Evolutionary conservation across 306 rosid genomes (phyloP).

Genomic region (Quercus aquifolioides): DNA sequence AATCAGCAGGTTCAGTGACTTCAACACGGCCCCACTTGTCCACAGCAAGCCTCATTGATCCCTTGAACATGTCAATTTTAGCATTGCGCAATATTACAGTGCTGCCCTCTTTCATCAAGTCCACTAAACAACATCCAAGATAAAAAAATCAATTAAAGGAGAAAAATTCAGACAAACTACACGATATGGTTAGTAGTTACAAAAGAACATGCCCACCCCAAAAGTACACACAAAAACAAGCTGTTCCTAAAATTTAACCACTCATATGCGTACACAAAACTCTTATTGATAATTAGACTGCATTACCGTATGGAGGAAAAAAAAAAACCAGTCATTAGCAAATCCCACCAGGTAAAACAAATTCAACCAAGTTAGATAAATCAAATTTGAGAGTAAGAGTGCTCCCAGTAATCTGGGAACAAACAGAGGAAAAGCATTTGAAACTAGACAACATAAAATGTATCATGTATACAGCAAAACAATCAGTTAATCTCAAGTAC

Average conservation of each 20-base stretch:
- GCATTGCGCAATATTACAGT: constrained; percentile 60
- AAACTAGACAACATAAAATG: no score
- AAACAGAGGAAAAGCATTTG: background rate
- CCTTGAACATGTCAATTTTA: constrained; percentile 71
- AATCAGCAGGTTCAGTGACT: constrained; percentile 51
- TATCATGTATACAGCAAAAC: no score
- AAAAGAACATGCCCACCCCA: background rate
- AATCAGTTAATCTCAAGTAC: background rate
- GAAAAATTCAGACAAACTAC: background rate
- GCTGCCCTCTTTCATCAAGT: constrained; percentile 59
- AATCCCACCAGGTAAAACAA: background rate
- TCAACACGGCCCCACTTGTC: constrained; percentile 79
- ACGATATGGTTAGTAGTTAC: background rate
- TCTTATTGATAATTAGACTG: background rate
- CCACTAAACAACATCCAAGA: constrained; percentile 46
- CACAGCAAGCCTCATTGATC: constrained; percentile 75
- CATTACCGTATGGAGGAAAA: no score
- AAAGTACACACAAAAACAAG: background rate
- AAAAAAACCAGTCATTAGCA: background rate
- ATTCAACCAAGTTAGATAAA: background rate
- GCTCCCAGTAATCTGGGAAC: background rate
- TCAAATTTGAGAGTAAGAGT: background rate
- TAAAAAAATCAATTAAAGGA: constrained; percentile 4
- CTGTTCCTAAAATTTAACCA: background rate
- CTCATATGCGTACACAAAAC: background rate